These are phyloP conservation scores for Amphirosellinia nigrospora DNA, from an alignment of 495 filamentous ascomycete genomes.

Conservation along the genomic window DNA sequence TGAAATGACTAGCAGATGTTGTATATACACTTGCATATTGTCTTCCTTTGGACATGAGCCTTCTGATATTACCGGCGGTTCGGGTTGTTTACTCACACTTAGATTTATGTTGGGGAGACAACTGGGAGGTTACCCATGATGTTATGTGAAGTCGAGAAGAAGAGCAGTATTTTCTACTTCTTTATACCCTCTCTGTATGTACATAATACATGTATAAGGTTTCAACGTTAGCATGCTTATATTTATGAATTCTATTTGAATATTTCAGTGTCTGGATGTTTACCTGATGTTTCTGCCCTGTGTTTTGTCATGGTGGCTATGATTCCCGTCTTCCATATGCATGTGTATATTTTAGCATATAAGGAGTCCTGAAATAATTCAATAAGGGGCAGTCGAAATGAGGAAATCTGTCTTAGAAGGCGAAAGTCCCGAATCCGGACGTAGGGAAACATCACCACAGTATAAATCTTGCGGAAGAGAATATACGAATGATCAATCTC, in stretches of 20 bases:
- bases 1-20: background rate
- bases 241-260: background rate
- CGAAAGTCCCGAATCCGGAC: background rate
- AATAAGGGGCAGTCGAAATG: background rate
- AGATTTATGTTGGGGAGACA: background rate
- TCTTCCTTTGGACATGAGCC: background rate
- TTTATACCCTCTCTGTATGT: conserved; percentile 10
- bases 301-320: background rate
- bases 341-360: no score
- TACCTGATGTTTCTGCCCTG: background rate
- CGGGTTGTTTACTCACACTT: background rate
- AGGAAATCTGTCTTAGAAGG: no score
- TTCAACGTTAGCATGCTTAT: background rate
- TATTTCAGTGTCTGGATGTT: background rate
- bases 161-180: background rate
- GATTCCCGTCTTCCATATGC: no score
- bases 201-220: background rate
- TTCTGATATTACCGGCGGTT: background rate
- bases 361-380: background rate
- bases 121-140: background rate
- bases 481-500: background rate
- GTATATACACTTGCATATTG: conserved; percentile 9
- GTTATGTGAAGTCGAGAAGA: background rate
- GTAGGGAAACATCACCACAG: background rate
- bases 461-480: background rate